phyloP scores from a whole-genome alignment of 495 filamentous ascomycete genomes.

The Alectoria sarmentosa region DNA sequence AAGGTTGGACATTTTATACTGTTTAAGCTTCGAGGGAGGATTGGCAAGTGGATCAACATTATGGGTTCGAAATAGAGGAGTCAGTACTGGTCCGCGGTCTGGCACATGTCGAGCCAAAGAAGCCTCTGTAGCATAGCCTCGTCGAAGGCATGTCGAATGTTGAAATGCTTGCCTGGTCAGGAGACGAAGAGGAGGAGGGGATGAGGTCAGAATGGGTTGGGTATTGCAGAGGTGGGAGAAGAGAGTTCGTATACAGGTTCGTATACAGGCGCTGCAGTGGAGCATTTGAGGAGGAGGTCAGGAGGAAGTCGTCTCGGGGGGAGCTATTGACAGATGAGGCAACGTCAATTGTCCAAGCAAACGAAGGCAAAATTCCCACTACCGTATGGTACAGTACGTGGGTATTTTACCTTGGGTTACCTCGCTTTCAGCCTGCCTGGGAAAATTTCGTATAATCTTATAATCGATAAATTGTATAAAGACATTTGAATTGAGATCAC shows the following conservation, averaged over 20 bases:
- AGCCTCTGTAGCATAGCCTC: constrained; percentile 11
- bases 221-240: constrained; percentile 10
- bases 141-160: constrained; percentile 7
- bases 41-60: not conserved
- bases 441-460: no score
- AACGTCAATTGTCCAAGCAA: not conserved
- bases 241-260: constrained; percentile 21
- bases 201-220: not conserved
- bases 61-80: no score
- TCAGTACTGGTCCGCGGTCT: not conserved
- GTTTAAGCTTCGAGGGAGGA: not conserved
- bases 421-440: no score
- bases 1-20: constrained; percentile 24
- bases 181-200: not conserved
- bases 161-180: not conserved
- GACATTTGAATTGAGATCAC: no score
- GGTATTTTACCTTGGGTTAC: no score
- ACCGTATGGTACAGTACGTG: not conserved
- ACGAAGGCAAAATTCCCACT: not conserved
- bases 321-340: constrained; percentile 1
- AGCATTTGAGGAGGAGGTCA: constrained; percentile 22
- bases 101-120: not conserved
- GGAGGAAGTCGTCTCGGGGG: not conserved
- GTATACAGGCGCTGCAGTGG: constrained; percentile 27
- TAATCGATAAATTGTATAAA: no score